Conservation (phyloP, 2,329 filamentous ascomycete species). For the Hypoxylon sp. region DNA sequence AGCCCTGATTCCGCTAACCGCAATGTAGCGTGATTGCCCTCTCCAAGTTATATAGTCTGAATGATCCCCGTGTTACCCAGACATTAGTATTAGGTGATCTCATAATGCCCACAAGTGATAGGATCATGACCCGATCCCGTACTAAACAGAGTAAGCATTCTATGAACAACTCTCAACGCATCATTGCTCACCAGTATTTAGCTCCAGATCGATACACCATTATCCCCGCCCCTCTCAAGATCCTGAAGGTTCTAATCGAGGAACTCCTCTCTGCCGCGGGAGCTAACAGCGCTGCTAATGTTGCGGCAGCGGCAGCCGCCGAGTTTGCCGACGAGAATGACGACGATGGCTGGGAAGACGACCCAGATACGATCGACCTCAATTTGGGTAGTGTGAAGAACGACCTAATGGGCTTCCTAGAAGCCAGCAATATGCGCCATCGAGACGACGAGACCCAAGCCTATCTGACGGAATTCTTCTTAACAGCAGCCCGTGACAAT, state of each 20-base stretch:
- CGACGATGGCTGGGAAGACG: slow-evolving; percentile 91
- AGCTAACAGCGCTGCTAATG: slow-evolving; percentile 70
- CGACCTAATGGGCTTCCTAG: slow-evolving; percentile 85
- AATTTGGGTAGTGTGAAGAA: slow-evolving; percentile 76
- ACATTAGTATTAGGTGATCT: slow-evolving; percentile 93
- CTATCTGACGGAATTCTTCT: slow-evolving; percentile 87
- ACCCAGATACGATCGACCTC: slow-evolving; percentile 83
- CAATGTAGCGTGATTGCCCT: slow-evolving; percentile 84
- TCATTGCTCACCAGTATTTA: slow-evolving; percentile 57
- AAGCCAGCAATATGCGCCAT: slow-evolving; percentile 72
- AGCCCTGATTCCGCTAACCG: slow-evolving; percentile 52
- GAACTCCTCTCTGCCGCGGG: slow-evolving; percentile 89
- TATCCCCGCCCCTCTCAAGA: slow-evolving; percentile 91
- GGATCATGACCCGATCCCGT: slow-evolving; percentile 95
- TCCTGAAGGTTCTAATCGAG: slow-evolving; percentile 94
- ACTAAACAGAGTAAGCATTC: slow-evolving; percentile 79
- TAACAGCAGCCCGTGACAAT: slow-evolving; percentile 70
- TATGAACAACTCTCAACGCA: slow-evolving; percentile 30
- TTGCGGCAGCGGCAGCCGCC: slow-evolving; percentile 73
- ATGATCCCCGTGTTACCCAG: slow-evolving; percentile 83
- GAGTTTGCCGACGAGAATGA: slow-evolving; percentile 74
- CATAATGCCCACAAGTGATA: slow-evolving; percentile 82
- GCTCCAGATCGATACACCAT: slow-evolving; percentile 92
- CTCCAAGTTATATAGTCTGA: slow-evolving; percentile 89
- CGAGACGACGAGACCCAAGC: slow-evolving; percentile 92